Percentiles rank a stretch among this genome's conserved stretches.
These are phyloP conservation scores for Fraxinus anomala DNA, from an alignment of 257 asterid species.

Conservation along the genomic window DNA sequence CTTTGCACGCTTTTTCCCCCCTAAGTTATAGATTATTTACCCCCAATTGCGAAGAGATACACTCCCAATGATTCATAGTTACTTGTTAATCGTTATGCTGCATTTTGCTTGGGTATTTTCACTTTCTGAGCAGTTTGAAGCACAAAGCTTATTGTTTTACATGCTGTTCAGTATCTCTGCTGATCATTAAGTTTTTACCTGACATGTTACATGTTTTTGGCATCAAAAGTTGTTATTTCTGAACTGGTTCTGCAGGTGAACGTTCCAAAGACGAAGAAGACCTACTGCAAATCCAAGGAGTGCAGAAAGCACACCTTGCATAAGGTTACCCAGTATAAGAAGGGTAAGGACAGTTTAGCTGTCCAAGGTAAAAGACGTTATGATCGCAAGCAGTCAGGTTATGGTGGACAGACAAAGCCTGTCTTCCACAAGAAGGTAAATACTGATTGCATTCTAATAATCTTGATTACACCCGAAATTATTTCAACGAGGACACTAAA, in stretches of 20 bases:
- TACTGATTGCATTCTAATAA: neutral
- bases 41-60: neutral
- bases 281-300: constrained; percentile 77
- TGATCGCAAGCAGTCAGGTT: constrained; percentile 83
- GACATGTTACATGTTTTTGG: neutral
- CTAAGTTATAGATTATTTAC: too few relatives aligned
- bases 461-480: neutral
- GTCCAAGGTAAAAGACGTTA: constrained; percentile 84
- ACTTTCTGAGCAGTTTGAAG: neutral
- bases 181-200: neutral
- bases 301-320: constrained; percentile 81
- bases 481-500: neutral
- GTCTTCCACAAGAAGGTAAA: constrained; percentile 86
- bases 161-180: neutral
- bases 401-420: constrained; percentile 89
- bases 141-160: neutral
- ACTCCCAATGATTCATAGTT: neutral
- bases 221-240: neutral
- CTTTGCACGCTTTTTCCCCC: neutral
- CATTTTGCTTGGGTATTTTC: neutral
- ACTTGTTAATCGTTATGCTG: neutral
- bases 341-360: constrained; percentile 72
- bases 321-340: constrained; percentile 81
- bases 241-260: constrained; percentile 52
- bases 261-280: constrained; percentile 80